Percentiles rank a stretch among this genome's conserved stretches.
Conservation (phyloP, 768 basidiomycete genomes). For the Boletus vermiculosoides region DNA sequence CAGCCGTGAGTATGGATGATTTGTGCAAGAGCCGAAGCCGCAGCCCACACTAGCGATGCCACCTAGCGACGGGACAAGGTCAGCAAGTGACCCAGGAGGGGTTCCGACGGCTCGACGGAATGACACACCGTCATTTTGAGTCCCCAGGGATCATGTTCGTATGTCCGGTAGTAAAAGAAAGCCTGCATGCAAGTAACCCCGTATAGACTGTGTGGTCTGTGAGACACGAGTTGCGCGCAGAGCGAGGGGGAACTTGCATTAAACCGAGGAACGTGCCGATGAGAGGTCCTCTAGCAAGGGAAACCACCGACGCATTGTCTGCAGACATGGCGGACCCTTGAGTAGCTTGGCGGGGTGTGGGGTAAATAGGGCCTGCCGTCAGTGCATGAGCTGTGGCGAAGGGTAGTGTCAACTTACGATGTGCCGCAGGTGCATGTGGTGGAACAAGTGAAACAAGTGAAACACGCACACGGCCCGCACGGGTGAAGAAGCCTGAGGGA, state of each 20-base stretch:
- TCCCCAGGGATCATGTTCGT: conserved; percentile 14
- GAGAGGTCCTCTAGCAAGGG: conserved; percentile 28
- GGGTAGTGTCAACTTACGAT: no score
- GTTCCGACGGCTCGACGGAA: background rate
- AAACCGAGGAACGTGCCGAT: conserved; percentile 27
- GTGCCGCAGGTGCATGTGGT: background rate
- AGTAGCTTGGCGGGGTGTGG: background rate
- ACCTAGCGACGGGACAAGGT: conserved; percentile 16
- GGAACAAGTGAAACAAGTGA: background rate
- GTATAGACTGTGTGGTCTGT: conserved; percentile 24
- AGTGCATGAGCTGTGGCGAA: background rate
- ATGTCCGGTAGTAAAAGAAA: conserved; percentile 29
- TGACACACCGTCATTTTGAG: conserved; percentile 25
- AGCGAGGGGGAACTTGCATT: conserved; percentile 10
- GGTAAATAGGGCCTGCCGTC: background rate
- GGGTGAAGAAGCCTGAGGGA: no score
- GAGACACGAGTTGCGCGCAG: background rate
- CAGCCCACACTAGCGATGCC: conserved; percentile 17
- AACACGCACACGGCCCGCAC: no score
- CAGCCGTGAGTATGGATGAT: background rate
- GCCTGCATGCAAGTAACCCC: conserved; percentile 29
- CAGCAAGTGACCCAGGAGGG: background rate
- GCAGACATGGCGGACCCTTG: conserved; percentile 9
- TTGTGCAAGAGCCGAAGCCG: background rate
- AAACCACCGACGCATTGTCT: background rate